Conservation (phyloP, 2,329 filamentous ascomycete genomes). For the Trichoderma semiorbis region DNA sequence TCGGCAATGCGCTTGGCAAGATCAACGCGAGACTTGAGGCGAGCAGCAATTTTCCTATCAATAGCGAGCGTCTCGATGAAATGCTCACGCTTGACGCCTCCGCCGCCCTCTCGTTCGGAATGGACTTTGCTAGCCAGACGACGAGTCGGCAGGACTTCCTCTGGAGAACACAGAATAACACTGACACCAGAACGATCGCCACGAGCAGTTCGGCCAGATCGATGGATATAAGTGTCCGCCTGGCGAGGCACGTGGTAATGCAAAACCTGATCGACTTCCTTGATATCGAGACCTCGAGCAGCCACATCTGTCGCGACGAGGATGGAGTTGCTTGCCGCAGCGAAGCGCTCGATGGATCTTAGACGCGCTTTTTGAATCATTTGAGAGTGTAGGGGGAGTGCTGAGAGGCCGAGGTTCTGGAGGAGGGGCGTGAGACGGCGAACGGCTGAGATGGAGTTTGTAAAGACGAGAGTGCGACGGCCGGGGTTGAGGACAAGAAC, state of each 20-base stretch:
- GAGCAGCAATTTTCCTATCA: constrained; percentile 72
- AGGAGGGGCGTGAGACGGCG: constrained; percentile 81
- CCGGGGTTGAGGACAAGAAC: constrained; percentile 79
- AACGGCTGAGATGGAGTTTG: constrained; percentile 92
- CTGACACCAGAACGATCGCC: constrained; percentile 74
- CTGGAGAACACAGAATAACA: constrained; percentile 83
- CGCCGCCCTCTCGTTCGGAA: constrained; percentile 49
- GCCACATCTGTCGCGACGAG: constrained; percentile 92
- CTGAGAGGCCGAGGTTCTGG: constrained; percentile 74
- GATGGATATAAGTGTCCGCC: constrained; percentile 92
- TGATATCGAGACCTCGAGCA: constrained; percentile 89
- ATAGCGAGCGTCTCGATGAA: constrained; percentile 79
- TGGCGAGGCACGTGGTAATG: constrained; percentile 94
- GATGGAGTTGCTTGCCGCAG: constrained; percentile 61
- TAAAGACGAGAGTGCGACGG: constrained; percentile 82
- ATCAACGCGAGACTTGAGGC: constrained; percentile 71
- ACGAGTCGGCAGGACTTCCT: constrained; percentile 82
- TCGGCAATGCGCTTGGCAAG: constrained; percentile 89
- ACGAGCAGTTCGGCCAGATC: constrained; percentile 89
- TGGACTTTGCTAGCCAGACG: constrained; percentile 87
- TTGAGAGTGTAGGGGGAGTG: constrained; percentile 79
- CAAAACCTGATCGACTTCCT: constrained; percentile 80
- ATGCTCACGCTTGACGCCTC: constrained; percentile 53
- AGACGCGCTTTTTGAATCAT: constrained; percentile 96
- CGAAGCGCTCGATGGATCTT: constrained; percentile 88